Evolutionary conservation across 148 eudicot species (phyloP).

Genomic region (Amaranthus hypochondriacus): DNA sequence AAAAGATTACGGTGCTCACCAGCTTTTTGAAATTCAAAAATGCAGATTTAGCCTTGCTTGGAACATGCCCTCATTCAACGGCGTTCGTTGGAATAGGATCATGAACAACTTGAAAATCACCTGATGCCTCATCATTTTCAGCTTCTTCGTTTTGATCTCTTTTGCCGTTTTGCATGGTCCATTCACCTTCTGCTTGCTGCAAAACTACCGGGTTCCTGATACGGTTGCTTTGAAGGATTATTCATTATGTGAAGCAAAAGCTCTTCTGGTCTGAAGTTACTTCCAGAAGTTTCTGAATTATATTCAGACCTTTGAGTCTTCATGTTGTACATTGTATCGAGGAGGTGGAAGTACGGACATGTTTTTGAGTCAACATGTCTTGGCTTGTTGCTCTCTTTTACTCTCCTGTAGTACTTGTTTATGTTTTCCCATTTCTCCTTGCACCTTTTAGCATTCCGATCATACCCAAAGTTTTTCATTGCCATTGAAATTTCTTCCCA

Average conservation of each 20-base stretch:
- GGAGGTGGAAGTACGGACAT: conserved; percentile 68
- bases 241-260: conserved; percentile 58
- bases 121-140: conserved; percentile 22
- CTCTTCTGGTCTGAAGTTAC: conserved; percentile 56
- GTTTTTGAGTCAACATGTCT: conserved; percentile 74
- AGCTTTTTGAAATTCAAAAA: background rate
- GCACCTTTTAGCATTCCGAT: conserved; percentile 68
- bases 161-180: conserved; percentile 23
- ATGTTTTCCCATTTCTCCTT: conserved; percentile 95
- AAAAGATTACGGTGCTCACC: background rate
- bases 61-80: conserved; percentile 21
- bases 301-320: conserved; percentile 37
- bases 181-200: conserved; percentile 23
- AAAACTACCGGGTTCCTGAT: conserved; percentile 12
- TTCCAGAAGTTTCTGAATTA: conserved; percentile 34
- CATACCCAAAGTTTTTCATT: conserved; percentile 65
- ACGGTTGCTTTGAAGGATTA: conserved; percentile 28
- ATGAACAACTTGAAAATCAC: conserved; percentile 33
- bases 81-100: conserved; percentile 29
- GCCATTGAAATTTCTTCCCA: conserved; percentile 75
- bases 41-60: conserved; percentile 9
- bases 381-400: conserved; percentile 67
- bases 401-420: conserved; percentile 77
- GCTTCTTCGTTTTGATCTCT: conserved; percentile 20
- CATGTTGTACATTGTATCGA: conserved; percentile 47